Conservation (phyloP, 1,139 yeast species). For the Yamadazyma taylorii region DNA sequence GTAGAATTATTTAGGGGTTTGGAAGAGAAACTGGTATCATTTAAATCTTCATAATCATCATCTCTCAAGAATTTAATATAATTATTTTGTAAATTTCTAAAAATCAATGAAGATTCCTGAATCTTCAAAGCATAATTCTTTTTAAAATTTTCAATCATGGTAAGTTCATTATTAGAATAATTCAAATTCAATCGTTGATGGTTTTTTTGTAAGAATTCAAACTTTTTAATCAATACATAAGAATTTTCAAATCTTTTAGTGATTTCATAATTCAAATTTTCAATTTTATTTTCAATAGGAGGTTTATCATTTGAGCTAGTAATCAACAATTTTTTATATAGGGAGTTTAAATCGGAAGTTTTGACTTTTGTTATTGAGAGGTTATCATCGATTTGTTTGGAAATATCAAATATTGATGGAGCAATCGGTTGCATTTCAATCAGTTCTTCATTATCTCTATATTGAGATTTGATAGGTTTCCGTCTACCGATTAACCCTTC, state of each 20-base stretch:
- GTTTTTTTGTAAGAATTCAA: slow-evolving; percentile 51
- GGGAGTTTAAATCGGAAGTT: slow-evolving; percentile 57
- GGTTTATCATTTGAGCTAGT: slow-evolving; percentile 84
- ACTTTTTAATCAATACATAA: slow-evolving; percentile 70
- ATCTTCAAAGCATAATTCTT: slow-evolving; percentile 82
- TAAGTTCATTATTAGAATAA: slow-evolving; percentile 51
- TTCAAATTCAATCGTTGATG: slow-evolving; percentile 32
- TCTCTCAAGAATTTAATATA: slow-evolving; percentile 76
- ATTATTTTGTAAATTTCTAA: slow-evolving; percentile 84
- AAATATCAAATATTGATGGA: slow-evolving; percentile 75
- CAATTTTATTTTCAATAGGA: slow-evolving; percentile 65
- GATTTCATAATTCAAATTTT: slow-evolving; percentile 68
- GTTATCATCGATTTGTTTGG: slow-evolving; percentile 67
- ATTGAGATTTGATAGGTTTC: slow-evolving; percentile 8
- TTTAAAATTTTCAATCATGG: slow-evolving; percentile 76
- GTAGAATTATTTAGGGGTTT: slow-evolving; percentile 20
- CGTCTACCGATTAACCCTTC: slow-evolving; percentile 46
- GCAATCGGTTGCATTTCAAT: slow-evolving; percentile 60
- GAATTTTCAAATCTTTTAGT: slow-evolving; percentile 75
- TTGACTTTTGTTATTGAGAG: slow-evolving; percentile 49
- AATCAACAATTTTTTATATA: slow-evolving; percentile 79
- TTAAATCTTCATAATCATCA: slow-evolving; percentile 55
- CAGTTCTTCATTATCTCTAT: slow-evolving; percentile 18
- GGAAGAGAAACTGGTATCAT: slow-evolving; percentile 9
- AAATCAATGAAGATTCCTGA: slow-evolving; percentile 73